A percentile compares a stretch with the other conserved stretches of the same genome.
Conservation (phyloP, 176 grass and related monocot species). For the Eremochloa ophiuroides region DNA sequence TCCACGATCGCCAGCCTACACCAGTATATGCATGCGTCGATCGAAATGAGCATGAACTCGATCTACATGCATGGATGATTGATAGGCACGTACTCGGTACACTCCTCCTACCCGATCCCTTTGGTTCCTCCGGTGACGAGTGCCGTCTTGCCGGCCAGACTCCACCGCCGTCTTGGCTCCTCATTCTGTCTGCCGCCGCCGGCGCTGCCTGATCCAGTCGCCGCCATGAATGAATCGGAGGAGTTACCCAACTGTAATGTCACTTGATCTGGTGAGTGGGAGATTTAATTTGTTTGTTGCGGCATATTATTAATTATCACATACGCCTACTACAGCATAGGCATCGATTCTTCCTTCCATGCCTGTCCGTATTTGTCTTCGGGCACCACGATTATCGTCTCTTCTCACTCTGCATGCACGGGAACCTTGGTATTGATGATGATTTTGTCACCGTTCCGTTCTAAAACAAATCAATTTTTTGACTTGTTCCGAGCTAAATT, state of each 20-base stretch:
- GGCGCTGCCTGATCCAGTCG: background rate
- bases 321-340: background rate
- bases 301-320: background rate
- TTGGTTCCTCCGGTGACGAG: slow-evolving; percentile 50
- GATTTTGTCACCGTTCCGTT: background rate
- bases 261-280: background rate
- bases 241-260: background rate
- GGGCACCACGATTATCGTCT: background rate
- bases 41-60: background rate
- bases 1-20: slow-evolving; percentile 40
- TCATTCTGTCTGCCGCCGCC: background rate
- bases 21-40: background rate
- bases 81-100: background rate
- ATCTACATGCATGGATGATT: background rate
- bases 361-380: background rate
- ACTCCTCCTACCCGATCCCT: slow-evolving; percentile 29
- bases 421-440: background rate
- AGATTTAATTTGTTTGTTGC: no score
- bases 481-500: no score
- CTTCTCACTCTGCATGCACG: background rate
- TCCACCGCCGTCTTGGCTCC: slow-evolving; percentile 16
- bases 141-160: slow-evolving; percentile 30
- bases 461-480: no score
- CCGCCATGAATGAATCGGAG: background rate
- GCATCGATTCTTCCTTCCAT: background rate